Percentiles rank a stretch among this genome's conserved stretches.
Conservation (phyloP, 2,329 filamentous ascomycete genomes). For the Huntiella savannae region DNA sequence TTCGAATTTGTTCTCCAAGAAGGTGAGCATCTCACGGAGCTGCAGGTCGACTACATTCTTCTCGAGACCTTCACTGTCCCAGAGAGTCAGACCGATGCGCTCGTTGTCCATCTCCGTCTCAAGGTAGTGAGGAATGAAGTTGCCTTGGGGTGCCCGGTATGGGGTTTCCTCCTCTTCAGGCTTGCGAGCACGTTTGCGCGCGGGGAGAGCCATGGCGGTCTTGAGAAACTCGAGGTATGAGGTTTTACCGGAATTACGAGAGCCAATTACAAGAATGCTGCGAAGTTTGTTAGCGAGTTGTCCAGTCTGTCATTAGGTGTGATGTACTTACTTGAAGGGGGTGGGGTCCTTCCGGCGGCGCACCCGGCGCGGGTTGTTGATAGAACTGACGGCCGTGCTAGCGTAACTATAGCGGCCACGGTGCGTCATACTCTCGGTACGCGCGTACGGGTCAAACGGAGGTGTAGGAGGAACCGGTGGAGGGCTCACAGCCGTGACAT, state of each 20-base stretch:
- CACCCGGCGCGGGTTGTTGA: slow-evolving; percentile 83
- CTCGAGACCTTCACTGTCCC: slow-evolving; percentile 91
- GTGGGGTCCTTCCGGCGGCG: slow-evolving; percentile 93
- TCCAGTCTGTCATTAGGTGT: background rate
- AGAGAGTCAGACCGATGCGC: slow-evolving; percentile 77
- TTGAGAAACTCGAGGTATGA: slow-evolving; percentile 94
- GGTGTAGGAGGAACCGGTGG: slow-evolving; percentile 30
- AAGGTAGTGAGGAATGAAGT: slow-evolving; percentile 73
- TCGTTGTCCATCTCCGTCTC: slow-evolving; percentile 91
- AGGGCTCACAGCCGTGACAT: slow-evolving; percentile 20
- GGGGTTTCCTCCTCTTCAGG: slow-evolving; percentile 40
- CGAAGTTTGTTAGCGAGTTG: background rate
- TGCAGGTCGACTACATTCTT: slow-evolving; percentile 91
- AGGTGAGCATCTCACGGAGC: slow-evolving; percentile 73
- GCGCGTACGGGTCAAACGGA: slow-evolving; percentile 56
- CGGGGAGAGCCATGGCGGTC: slow-evolving; percentile 63
- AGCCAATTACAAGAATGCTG: slow-evolving; percentile 80
- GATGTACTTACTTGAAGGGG: slow-evolving; percentile 82
- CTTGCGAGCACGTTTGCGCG: slow-evolving; percentile 49
- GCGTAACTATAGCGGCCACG: slow-evolving; percentile 93
- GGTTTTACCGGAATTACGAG: slow-evolving; percentile 77
- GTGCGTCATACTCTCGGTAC: slow-evolving; percentile 89
- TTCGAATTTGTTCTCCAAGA: slow-evolving; percentile 95
- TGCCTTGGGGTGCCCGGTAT: slow-evolving; percentile 35
- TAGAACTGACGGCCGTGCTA: slow-evolving; percentile 71